Evolutionary conservation across 1,139 yeast species (phyloP).

Genomic region (Blastobotrys aristatus): DNA sequence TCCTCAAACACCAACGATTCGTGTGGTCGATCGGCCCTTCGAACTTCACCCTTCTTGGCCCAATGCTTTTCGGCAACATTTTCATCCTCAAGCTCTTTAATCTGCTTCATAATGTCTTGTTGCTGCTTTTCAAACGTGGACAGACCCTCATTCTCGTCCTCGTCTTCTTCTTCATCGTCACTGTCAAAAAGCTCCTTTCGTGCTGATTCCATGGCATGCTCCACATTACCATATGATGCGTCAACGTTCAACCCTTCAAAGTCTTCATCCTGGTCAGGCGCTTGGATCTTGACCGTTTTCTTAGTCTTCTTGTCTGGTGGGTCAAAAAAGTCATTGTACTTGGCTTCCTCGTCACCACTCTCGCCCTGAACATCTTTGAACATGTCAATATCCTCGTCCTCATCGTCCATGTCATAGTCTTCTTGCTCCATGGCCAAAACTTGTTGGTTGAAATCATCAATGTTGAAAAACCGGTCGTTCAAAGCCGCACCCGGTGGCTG

Average conservation of each 20-base stretch:
- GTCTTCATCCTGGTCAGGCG: conserved; percentile 23
- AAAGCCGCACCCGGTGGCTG: conserved; percentile 57
- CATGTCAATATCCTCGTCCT: conserved; percentile 63
- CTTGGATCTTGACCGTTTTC: conserved; percentile 17
- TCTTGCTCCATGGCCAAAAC: conserved; percentile 62
- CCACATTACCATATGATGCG: conserved; percentile 38
- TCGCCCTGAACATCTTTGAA: conserved; percentile 59
- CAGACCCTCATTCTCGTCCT: conserved; percentile 39
- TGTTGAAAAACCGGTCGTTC: conserved; percentile 79
- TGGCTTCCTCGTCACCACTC: conserved; percentile 30
- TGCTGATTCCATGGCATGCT: conserved; percentile 49
- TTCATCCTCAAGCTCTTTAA: conserved; percentile 73
- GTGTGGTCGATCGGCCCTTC: conserved; percentile 71
- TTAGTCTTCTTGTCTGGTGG: conserved; percentile 24
- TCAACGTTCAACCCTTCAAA: conserved; percentile 43
- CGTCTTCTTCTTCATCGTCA: conserved; percentile 31
- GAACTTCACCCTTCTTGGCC: conserved; percentile 92
- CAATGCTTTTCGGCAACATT: conserved; percentile 87
- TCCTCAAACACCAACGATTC: conserved; percentile 64
- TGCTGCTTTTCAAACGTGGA: conserved; percentile 87
- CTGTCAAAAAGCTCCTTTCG: conserved; percentile 54
- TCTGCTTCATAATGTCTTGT: conserved; percentile 66
- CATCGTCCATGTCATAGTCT: conserved; percentile 41
- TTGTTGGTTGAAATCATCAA: conserved; percentile 81
- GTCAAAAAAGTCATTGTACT: conserved; percentile 40